A percentile compares a stretch with the other conserved stretches of the same genome.
These are phyloP conservation scores for Kodamaea hsintzibuensis DNA, from an alignment of 805 yeast species.

Conservation along the genomic window DNA sequence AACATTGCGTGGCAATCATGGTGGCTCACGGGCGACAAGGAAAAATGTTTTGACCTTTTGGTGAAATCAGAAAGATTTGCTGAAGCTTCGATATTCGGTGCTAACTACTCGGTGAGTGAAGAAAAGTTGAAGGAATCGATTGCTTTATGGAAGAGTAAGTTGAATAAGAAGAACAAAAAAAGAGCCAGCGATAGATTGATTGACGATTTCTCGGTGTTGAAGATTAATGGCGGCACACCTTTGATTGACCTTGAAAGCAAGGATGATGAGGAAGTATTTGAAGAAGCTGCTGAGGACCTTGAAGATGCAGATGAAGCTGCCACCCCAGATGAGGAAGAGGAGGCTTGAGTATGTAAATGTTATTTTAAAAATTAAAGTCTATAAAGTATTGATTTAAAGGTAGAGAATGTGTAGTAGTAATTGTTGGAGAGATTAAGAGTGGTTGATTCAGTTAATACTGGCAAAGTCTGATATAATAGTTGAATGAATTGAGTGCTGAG, in stretches of 20 bases:
- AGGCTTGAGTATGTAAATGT: constrained; percentile 11
- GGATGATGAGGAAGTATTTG: constrained; percentile 11
- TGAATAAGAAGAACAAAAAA: constrained; percentile 51
- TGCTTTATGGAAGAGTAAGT: constrained; percentile 64
- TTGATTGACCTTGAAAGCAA: constrained; percentile 17
- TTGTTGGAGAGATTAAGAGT: constrained; percentile 6
- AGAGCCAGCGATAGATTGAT: constrained; percentile 63
- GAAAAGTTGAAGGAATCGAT: constrained; percentile 50
- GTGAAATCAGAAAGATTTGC: constrained; percentile 66
- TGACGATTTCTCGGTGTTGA: constrained; percentile 33
- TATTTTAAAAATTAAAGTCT: neutral
- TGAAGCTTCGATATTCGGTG: constrained; percentile 82
- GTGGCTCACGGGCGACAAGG: constrained; percentile 80
- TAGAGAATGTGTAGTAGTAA: too few relatives aligned
- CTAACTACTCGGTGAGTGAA: constrained; percentile 56
- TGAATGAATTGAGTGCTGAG: too few relatives aligned
- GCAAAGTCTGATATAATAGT: too few relatives aligned
- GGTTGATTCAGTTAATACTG: too few relatives aligned
- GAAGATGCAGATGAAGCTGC: constrained; percentile 19
- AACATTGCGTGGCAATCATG: constrained; percentile 90
- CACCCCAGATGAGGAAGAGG: constrained; percentile 18
- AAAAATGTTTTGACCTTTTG: constrained; percentile 63
- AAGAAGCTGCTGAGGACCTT: constrained; percentile 13
- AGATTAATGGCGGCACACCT: constrained; percentile 17
- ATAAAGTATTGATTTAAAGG: neutral